Conservation (phyloP, 306 rosid genomes). For the Carpinus viminea region DNA sequence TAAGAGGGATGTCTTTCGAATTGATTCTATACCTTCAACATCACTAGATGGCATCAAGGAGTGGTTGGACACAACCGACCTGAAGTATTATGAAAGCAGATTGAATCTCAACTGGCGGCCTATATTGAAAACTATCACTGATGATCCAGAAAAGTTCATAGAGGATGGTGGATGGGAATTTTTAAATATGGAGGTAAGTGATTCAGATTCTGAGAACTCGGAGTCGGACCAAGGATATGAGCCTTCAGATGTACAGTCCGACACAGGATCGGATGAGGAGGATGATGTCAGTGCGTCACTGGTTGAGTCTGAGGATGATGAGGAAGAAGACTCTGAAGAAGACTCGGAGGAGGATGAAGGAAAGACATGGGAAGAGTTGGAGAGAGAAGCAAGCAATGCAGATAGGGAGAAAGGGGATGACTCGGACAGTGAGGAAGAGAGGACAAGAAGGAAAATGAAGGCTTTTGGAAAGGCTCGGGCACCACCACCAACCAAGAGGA, state of each 20-base stretch:
- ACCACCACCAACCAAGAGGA: constrained; percentile 6
- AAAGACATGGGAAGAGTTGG: constrained; percentile 94
- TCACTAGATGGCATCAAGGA: constrained; percentile 92
- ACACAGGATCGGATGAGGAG: constrained; percentile 88
- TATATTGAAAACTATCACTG: constrained; percentile 91
- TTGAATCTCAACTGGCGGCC: constrained; percentile 92
- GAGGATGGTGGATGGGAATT: constrained; percentile 99
- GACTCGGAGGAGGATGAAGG: constrained; percentile 55
- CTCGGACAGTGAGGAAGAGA: constrained; percentile 90
- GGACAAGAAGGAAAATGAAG: constrained; percentile 83
- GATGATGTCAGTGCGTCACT: constrained; percentile 72
- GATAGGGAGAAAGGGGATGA: constrained; percentile 86
- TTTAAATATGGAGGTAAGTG: constrained; percentile 84
- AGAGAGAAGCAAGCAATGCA: constrained; percentile 95
- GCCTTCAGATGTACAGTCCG: constrained; percentile 83
- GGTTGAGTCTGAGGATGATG: constrained; percentile 83
- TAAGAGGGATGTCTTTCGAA: constrained; percentile 85
- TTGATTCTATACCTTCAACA: constrained; percentile 86
- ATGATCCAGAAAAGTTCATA: constrained; percentile 89
- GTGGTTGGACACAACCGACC: constrained; percentile 92
- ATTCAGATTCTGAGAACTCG: constrained; percentile 78
- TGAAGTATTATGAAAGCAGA: constrained; percentile 94
- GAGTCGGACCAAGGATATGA: constrained; percentile 87
- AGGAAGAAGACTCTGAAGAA: constrained; percentile 47
- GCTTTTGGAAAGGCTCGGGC: constrained; percentile 80